These are phyloP conservation scores for Scenedesmus sp. DNA, from an alignment of 163 green algal genomes.

Conservation along the genomic window DNA sequence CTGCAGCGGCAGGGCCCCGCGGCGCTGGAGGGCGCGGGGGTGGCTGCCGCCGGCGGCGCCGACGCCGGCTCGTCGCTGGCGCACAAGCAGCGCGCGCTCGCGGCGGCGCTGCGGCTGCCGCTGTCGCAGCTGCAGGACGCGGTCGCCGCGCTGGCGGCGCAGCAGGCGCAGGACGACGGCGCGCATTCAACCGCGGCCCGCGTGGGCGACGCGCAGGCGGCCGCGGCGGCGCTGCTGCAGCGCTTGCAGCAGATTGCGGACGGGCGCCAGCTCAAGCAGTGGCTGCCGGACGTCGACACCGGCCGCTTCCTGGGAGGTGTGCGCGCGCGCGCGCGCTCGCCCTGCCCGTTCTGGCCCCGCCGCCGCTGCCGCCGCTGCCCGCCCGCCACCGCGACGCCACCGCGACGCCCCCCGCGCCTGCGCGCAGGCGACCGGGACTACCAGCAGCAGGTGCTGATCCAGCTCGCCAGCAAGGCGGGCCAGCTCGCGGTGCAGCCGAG, in stretches of 20 bases:
- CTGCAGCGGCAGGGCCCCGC: background rate
- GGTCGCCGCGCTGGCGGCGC: background rate
- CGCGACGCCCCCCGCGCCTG: no score
- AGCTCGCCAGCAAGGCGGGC: slow-evolving; percentile 36
- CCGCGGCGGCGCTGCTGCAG: background rate
- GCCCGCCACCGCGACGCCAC: no score
- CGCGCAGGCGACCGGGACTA: slow-evolving; percentile 28
- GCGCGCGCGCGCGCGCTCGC: no score
- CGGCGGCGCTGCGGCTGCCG: background rate
- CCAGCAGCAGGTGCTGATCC: slow-evolving; percentile 20
- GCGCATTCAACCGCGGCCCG: slow-evolving; percentile 2
- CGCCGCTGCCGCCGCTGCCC: no score
- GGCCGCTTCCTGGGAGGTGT: slow-evolving; percentile 21
- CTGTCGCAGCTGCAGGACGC: slow-evolving; percentile 1
- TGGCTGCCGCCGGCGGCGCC: background rate
- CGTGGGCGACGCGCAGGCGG: background rate
- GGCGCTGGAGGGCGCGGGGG: background rate
- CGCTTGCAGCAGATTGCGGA: slow-evolving; percentile 39
- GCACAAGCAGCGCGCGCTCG: slow-evolving; percentile 14
- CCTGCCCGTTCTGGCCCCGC: no score
- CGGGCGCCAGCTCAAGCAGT: slow-evolving; percentile 23
- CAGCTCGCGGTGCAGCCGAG: slow-evolving; percentile 26
- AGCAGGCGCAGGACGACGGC: background rate
- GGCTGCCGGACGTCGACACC: slow-evolving; percentile 32
- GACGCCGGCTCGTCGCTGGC: background rate